Base-by-base conservation (phyloP, 306 rosid species). In the Aeschynomene evenia region DNA sequence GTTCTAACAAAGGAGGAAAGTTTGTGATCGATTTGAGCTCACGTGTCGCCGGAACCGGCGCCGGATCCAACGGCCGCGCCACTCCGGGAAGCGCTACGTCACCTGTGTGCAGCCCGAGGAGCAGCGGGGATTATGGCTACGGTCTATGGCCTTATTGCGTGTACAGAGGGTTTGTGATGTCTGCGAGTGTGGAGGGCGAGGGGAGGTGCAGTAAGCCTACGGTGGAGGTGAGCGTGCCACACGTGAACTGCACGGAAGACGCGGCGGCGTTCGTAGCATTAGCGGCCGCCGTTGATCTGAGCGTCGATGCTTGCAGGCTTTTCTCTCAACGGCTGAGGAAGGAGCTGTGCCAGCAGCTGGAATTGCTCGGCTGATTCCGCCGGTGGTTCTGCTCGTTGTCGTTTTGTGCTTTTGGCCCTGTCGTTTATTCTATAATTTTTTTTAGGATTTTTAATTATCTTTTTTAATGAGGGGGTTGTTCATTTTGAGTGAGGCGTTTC, bases 61-160 rank as follows among this genome's bases (percentile, higher is more conserved):
- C 26, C 0, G 76, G 73, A 4, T 37, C 81, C 0, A 76, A 73
- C 45, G 86, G 79, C 0, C 79, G 79, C 0, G 65, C 72, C 0
- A 66, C 86, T 39, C 85, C 96, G 39, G 84, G 57, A 7, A 79
- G 45, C 0, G 62, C 83, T 29, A 70, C 75, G 2, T 88, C 97
- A 0, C 96, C 97, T 28, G 90, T 21, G 15, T 81, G 89, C 49
- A 91, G 97, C 29, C 97, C 96, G 9, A 78, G 86, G 34, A 28
- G 89, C 16, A 91, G 93, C n/a, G 97, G 96, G 0, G 97, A 91
- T 37, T 86, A 79, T n/a, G 95, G 95, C 0, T 83, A 77, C 16
- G 90, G 95, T 1, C 66, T 91, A 14, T 91, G 92, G 97, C 97
- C 96, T 0, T 88, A 84, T 58, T 77, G 92, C 40, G 26, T 85